Percentiles rank a stretch among this genome's conserved stretches.
phyloP scores from a whole-genome alignment of 441 rosid genomes.

The Erodium moschatum region DNA sequence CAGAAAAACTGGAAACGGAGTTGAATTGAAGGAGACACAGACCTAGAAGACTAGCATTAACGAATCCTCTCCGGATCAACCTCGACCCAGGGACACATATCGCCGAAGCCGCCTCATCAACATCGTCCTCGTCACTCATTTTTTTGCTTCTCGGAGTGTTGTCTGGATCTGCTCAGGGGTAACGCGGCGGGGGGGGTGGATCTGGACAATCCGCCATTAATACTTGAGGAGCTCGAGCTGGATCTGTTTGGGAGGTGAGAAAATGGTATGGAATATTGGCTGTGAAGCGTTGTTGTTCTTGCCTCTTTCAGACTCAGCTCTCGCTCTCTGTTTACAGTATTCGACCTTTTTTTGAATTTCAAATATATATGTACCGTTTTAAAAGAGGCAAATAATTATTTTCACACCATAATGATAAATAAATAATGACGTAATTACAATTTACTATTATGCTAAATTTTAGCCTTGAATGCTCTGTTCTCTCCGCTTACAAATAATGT shows the following conservation, averaged over 20 bases:
- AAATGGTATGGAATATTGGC: not conserved
- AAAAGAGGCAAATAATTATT: not conserved
- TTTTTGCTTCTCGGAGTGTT: not conserved
- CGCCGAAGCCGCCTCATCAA: conserved; percentile 11
- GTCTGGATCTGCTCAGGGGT: not conserved
- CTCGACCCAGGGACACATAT: conserved; percentile 22
- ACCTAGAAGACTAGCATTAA: conserved; percentile 16
- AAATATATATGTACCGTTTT: conserved; percentile 1
- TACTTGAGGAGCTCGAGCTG: not conserved
- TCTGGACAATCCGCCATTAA: not conserved
- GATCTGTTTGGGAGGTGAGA: conserved; percentile 5
- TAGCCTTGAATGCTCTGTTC: no score
- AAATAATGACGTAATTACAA: no score
- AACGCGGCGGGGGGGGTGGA: not conserved
- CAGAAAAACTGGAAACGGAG: not conserved
- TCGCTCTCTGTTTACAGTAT: not conserved
- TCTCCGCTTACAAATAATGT: no score
- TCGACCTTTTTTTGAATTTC: not conserved
- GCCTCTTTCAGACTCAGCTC: not conserved
- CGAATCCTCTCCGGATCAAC: conserved; percentile 21
- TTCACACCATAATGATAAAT: no score
- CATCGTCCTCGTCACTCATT: not conserved
- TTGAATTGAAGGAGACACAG: not conserved
- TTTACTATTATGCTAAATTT: no score
- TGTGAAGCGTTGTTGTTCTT: not conserved